Base-by-base conservation (phyloP, 2,329 filamentous ascomycete species). In the Sarocladium strictum region DNA sequence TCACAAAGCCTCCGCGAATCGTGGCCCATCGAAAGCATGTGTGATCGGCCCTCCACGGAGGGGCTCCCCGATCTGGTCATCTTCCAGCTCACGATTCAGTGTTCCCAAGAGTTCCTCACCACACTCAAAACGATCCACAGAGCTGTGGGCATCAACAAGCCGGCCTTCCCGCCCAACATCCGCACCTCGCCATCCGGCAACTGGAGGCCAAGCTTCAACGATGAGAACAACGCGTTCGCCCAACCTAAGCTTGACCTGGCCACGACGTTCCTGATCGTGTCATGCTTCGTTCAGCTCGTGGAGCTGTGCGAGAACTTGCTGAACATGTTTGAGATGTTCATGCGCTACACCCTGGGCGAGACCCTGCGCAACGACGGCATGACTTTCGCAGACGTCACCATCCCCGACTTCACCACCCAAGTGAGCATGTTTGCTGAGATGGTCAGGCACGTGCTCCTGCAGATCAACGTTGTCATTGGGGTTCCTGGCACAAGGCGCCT, bases 371-470 rank as follows among this genome's bases (percentile, higher is more conserved):
- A 60, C 2, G 60, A 59, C 1, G 58, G 58, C 4, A 58, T 66
- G 56, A 49, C 51, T 6, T 65, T 64, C 43, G 64, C 64, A 4
- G 59, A 59, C 0, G 56, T 68, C 2, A 40, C 57, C 10, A 56
- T 67, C 12, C 33, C 59, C 19, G 63, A 68, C 43, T 57, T 61
- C 0, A 59, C 61, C 1, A 54, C 63, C 7, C 64, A 68, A 40
- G 63, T 64, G 14, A 53, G 62, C 11, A 59, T 67, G 19, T 67
- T 67, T 52, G 58, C 54, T 23, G 65, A 67, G 55, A 49, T 66
- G 15, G 33, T 66, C 3, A 49, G 54, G 2, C 63, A 66, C 17
- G n/a, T 63, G 15, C 14, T 67, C 24, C 29, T 56, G 10, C 64
- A 66, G 29, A 60, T 60, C 35, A 64, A 64, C 47, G 49, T 64